Evolutionary conservation across 2,329 filamentous ascomycete genomes (phyloP), one percentile per base, ranked within the genome.

Genomic region (Sporothrix pallida): DNA sequence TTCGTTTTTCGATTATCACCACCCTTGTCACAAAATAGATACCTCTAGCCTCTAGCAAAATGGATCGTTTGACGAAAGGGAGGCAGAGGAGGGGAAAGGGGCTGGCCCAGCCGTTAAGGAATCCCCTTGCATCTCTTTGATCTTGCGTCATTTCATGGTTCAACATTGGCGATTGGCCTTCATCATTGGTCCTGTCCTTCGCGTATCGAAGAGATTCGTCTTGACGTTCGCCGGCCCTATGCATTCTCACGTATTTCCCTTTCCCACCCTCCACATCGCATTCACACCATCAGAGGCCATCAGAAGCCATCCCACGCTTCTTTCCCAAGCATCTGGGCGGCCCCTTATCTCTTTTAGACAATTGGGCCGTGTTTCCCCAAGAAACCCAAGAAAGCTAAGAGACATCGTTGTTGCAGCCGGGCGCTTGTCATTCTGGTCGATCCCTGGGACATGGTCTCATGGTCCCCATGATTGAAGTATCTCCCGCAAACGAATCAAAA

Each of bases 51-150:
- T 20, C 58, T n/a, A 42, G 5, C 31, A 26, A 44, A 37, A 37
- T 37, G 31, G 12, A 15, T 44, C 12, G 56, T 13, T 63, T 44
- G 31, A 20, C n/a, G 31, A 20, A n/a, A 65, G 37, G 42, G n/a
- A 23, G 42, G 20, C n/a, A 46, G 23, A 46, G 60, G 42, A 67
- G 62, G 42, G 62, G 37, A 48, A 67, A 37, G 7, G n/a, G 5
- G 6, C 10, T 67, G 20, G 42, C 42, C 15, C 42, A 48, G 20
- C n/a, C 42, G n/a, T 8, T 67, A 42, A 42, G 26, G 42, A n/a
- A 5, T 42, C 20, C 62, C 62, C 42, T 48, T 67, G 62, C 62
- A 44, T 67, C 62, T 46, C 62, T 46, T 62, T 67, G 62, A 26
- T 26, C 62, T 65, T 65, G 60, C 37, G n/a, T 23, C 60, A 48